Evolutionary conservation across 768 basidiomycete genomes (phyloP).

Genomic region (Lyophyllum decastes): DNA sequence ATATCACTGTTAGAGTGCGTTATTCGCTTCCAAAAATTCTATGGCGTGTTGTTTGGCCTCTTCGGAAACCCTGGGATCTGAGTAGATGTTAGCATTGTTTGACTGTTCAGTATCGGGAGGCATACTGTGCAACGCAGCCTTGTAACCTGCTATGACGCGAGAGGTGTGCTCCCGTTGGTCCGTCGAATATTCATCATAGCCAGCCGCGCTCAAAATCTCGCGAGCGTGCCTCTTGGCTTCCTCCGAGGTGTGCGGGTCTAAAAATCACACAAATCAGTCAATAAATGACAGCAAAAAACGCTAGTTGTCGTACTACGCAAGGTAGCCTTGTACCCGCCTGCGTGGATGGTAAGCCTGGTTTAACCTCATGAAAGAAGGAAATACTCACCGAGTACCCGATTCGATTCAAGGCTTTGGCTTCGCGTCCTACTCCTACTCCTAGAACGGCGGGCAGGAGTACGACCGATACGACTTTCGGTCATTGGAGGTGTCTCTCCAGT

Average conservation of each 20-base stretch:
- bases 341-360: not conserved
- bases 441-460: not conserved
- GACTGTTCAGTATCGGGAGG: too few species aligned
- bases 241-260: conserved; percentile 46
- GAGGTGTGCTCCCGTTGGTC: conserved; percentile 40
- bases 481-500: not conserved
- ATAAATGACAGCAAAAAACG: not conserved
- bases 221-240: conserved; percentile 55
- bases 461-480: not conserved
- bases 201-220: conserved; percentile 51
- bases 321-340: conserved; percentile 54
- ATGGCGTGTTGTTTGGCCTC: conserved; percentile 17
- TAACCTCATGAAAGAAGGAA: not conserved
- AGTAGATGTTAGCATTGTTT: not conserved
- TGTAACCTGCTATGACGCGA: conserved; percentile 57
- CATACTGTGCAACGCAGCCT: conserved; percentile 52
- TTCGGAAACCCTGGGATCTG: conserved; percentile 19
- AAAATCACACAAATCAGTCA: not conserved
- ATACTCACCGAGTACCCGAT: conserved; percentile 14
- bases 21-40: conserved; percentile 13
- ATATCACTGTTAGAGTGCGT: conserved; percentile 2
- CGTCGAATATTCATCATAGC: conserved; percentile 30
- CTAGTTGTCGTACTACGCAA: conserved; percentile 40
- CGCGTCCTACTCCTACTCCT: not conserved
- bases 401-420: conserved; percentile 1